Conservation (phyloP, 805 yeast species). For the Candida peoriensis region DNA sequence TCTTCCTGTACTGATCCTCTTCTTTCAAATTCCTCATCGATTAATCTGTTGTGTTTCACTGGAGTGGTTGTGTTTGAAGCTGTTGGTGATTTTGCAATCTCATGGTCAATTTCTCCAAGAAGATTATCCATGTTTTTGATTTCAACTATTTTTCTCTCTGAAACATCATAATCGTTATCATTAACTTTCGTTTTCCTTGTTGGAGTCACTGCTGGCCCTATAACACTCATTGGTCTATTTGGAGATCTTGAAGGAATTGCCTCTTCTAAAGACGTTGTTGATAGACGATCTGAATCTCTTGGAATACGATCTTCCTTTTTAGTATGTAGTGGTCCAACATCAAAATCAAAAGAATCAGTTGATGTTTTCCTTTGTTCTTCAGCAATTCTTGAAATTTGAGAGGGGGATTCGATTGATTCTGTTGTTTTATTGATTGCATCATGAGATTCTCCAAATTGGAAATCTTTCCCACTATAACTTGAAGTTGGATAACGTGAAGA, state of each 20-base stretch:
- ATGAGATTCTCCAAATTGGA: slow-evolving; percentile 4
- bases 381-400: neutral
- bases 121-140: slow-evolving; percentile 9
- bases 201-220: slow-evolving; percentile 2
- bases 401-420: no score
- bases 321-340: slow-evolving; percentile 19
- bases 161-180: neutral
- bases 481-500: slow-evolving; percentile 12
- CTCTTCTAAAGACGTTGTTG: slow-evolving; percentile 12
- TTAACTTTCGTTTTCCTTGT: no score
- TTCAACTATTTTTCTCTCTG: neutral
- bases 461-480: slow-evolving; percentile 9
- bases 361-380: slow-evolving; percentile 4
- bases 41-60: no score
- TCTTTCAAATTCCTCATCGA: no score
- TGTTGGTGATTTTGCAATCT: slow-evolving; percentile 4
- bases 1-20: neutral
- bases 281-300: slow-evolving; percentile 8
- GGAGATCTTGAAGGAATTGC: slow-evolving; percentile 26
- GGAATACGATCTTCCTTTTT: slow-evolving; percentile 8
- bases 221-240: slow-evolving; percentile 22
- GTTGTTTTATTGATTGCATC: no score
- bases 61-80: no score
- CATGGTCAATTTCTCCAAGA: slow-evolving; percentile 10
- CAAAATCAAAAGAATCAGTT: slow-evolving; percentile 19